Evolutionary conservation across 352 stramenopile species (phyloP).

Genomic region (Phytophthora constricta): DNA sequence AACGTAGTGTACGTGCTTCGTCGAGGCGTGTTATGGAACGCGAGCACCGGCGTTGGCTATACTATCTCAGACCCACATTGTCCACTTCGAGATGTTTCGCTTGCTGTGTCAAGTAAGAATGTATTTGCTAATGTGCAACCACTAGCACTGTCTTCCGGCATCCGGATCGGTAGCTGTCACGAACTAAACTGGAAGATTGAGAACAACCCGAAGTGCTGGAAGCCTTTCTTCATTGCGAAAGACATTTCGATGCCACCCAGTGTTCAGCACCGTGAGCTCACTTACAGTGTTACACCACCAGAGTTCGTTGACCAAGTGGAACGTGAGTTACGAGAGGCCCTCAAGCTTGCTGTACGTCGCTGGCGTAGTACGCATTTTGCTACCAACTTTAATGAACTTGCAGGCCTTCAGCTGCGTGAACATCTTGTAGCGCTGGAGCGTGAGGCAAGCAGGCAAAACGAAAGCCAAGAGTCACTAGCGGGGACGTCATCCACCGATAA

Average conservation of each 20-base stretch:
- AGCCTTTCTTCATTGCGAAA: conserved; percentile 73
- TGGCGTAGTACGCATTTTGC: conserved; percentile 87
- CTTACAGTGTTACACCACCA: conserved; percentile 63
- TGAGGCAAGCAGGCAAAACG: conserved; percentile 22
- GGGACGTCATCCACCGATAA: neutral
- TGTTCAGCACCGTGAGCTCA: conserved; percentile 60
- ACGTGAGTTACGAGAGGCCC: conserved; percentile 72
- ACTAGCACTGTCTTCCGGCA: conserved; percentile 9
- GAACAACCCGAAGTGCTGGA: conserved; percentile 82
- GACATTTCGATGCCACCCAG: conserved; percentile 31
- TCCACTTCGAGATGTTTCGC: conserved; percentile 84
- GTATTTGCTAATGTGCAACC: conserved; percentile 91
- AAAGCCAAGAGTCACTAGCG: neutral
- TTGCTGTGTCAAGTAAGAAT: conserved; percentile 91
- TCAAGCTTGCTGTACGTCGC: conserved; percentile 88
- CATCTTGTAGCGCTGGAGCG: conserved; percentile 80
- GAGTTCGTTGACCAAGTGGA: conserved; percentile 78
- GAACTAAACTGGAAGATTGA: conserved; percentile 88
- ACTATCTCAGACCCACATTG: conserved; percentile 76
- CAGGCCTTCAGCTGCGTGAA: conserved; percentile 75
- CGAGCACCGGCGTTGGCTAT: conserved; percentile 84
- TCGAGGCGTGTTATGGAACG: conserved; percentile 86
- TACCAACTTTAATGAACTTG: conserved; percentile 90
- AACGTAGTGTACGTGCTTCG: conserved; percentile 90
- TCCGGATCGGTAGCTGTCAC: conserved; percentile 33